Percentiles rank a stretch among this genome's conserved stretches.
Conservation (phyloP, 2,329 filamentous ascomycete genomes). For the Trichoderma gracile region DNA sequence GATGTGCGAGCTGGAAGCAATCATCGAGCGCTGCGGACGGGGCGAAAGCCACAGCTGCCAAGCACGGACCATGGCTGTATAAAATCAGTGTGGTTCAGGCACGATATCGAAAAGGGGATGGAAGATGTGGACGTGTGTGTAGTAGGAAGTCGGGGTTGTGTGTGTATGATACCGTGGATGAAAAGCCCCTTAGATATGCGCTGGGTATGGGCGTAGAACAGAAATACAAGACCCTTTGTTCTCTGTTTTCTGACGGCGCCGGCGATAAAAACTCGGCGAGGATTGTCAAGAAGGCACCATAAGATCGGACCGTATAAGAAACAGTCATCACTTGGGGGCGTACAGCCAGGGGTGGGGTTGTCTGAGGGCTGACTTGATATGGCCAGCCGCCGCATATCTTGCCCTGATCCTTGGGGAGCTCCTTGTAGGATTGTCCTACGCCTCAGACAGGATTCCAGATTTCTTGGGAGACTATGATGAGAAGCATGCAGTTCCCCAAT, state of each 20-base stretch:
- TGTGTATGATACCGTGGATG: too few species aligned
- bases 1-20: neutral
- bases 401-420: neutral
- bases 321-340: neutral
- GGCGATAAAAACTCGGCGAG: too few species aligned
- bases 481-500: neutral
- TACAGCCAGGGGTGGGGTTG: neutral
- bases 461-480: neutral
- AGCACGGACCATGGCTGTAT: neutral
- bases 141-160: too few species aligned
- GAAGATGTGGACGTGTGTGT: neutral
- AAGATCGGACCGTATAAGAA: neutral
- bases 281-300: neutral
- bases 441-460: neutral
- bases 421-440: neutral
- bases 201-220: too few species aligned
- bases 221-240: too few species aligned
- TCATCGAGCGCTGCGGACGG: constrained; percentile 5
- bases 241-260: neutral
- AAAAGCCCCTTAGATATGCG: too few species aligned
- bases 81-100: neutral
- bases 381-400: neutral
- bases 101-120: neutral
- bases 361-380: neutral
- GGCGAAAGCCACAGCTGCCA: constrained; percentile 22